Evolutionary conservation across 2,329 filamentous ascomycete genomes (phyloP).

Genomic region (Verticillium zaregamsianum): DNA sequence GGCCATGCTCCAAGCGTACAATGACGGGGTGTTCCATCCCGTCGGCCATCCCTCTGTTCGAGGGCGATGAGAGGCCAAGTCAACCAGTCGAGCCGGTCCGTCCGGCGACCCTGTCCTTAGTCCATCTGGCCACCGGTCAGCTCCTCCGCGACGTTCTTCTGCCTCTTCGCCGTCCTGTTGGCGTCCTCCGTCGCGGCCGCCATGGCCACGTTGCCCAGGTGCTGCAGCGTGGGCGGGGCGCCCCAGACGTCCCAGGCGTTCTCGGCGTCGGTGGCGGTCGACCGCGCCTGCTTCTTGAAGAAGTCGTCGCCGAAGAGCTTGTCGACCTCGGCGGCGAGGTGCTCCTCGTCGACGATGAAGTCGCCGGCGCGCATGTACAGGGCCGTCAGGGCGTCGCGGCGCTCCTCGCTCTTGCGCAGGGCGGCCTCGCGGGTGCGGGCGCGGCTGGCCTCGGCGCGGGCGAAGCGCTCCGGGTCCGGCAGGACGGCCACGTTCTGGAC

Average conservation of each 20-base stretch:
- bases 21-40: background rate
- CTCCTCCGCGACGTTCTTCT: slow-evolving; percentile 54
- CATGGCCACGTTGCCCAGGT: slow-evolving; percentile 31
- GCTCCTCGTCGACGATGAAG: slow-evolving; percentile 80
- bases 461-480: slow-evolving; percentile 60
- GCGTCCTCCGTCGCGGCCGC: slow-evolving; percentile 29
- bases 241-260: slow-evolving; percentile 51
- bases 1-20: background rate
- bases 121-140: slow-evolving; percentile 57
- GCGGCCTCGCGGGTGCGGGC: slow-evolving; percentile 37
- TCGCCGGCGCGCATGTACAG: slow-evolving; percentile 84
- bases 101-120: slow-evolving; percentile 7
- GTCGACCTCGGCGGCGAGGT: slow-evolving; percentile 72
- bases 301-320: slow-evolving; percentile 66
- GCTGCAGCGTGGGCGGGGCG: slow-evolving; percentile 37
- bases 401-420: slow-evolving; percentile 50
- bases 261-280: slow-evolving; percentile 23
- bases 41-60: background rate
- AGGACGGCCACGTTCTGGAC: slow-evolving; percentile 44
- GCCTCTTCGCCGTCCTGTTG: slow-evolving; percentile 43
- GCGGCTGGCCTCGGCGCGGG: slow-evolving; percentile 40
- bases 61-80: slow-evolving; percentile 1
- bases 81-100: background rate
- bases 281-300: slow-evolving; percentile 38
- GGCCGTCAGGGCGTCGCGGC: slow-evolving; percentile 71